phyloP scores from a whole-genome alignment of 2,329 filamentous ascomycete species.

The Pezicula carpinea region DNA sequence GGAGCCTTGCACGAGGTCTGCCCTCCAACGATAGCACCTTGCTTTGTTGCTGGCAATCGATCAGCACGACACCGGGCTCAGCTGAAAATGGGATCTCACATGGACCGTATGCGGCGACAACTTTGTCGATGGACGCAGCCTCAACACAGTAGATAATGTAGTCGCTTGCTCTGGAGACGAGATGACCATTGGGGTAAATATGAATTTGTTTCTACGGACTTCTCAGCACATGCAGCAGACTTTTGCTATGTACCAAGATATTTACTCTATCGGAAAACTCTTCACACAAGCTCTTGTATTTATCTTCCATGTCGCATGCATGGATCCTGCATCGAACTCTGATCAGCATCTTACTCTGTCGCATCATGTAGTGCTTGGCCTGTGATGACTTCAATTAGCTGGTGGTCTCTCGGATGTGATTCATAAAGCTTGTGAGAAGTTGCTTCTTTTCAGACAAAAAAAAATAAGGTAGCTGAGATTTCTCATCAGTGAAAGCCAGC shows the following conservation, averaged over 20 bases:
- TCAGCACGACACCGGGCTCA: conserved; percentile 10
- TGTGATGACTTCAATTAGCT: conserved; percentile 17
- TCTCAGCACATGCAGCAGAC: conserved; percentile 31
- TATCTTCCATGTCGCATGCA: conserved; percentile 90
- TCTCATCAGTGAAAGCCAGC: conserved; percentile 93
- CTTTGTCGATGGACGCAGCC: conserved; percentile 80
- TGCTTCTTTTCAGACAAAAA: conserved; percentile 68
- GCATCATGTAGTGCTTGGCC: conserved; percentile 6
- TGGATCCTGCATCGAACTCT: conserved; percentile 63
- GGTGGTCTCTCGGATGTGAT: conserved; percentile 9
- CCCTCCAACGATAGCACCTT: conserved; percentile 91
- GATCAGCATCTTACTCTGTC: conserved; percentile 22
- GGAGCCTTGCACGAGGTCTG: conserved; percentile 98
- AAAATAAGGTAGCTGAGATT: conserved; percentile 96
- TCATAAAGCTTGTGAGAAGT: conserved; percentile 9
- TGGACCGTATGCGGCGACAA: conserved; percentile 85
- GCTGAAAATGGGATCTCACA: conserved; percentile 59
- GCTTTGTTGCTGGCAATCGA: conserved; percentile 70
- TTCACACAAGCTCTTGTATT: conserved; percentile 72
- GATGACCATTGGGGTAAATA: conserved; percentile 89
- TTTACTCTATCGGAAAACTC: conserved; percentile 87
- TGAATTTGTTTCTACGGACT: conserved; percentile 69
- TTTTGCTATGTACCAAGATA: conserved; percentile 37
- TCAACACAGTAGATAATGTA: conserved; percentile 99
- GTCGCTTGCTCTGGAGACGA: conserved; percentile 93